These are phyloP conservation scores for Aspergillus panamensis DNA, from an alignment of 495 filamentous ascomycete genomes.

Conservation along the genomic window DNA sequence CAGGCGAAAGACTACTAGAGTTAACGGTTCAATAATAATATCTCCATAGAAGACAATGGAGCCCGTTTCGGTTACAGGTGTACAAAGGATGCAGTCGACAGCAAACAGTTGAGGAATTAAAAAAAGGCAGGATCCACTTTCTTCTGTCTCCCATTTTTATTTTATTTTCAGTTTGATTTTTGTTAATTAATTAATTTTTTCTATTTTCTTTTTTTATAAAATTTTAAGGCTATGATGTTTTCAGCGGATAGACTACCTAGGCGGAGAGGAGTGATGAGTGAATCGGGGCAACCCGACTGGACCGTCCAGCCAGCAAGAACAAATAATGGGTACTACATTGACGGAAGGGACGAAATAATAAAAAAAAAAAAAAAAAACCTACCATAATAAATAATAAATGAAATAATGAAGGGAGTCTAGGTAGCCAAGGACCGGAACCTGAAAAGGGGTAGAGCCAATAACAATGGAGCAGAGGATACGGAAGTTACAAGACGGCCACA, in stretches of 20 bases:
- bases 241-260: constrained; percentile 19
- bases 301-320: constrained; percentile 14
- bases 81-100: constrained; percentile 41
- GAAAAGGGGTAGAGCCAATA: constrained; percentile 35
- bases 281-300: constrained; percentile 35
- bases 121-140: constrained; percentile 17
- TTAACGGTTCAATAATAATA: constrained; percentile 33
- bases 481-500: constrained; percentile 14
- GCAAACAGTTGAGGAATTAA: constrained; percentile 35
- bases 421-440: constrained; percentile 24
- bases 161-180: constrained; percentile 12
- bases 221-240: constrained; percentile 20
- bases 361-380: constrained; percentile 13
- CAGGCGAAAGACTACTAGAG: constrained; percentile 39
- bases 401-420: constrained; percentile 17
- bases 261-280: constrained; percentile 24
- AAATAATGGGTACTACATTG: constrained; percentile 20
- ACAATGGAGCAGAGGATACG: constrained; percentile 15
- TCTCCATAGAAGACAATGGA: constrained; percentile 25
- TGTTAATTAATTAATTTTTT: constrained; percentile 16
- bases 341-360: constrained; percentile 19
- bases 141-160: constrained; percentile 10
- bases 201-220: constrained; percentile 18
- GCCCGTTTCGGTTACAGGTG: constrained; percentile 44
- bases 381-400: constrained; percentile 11